These are phyloP conservation scores for Neospermospora avenae DNA, from an alignment of 2,329 filamentous ascomycete genomes.

Conservation along the genomic window DNA sequence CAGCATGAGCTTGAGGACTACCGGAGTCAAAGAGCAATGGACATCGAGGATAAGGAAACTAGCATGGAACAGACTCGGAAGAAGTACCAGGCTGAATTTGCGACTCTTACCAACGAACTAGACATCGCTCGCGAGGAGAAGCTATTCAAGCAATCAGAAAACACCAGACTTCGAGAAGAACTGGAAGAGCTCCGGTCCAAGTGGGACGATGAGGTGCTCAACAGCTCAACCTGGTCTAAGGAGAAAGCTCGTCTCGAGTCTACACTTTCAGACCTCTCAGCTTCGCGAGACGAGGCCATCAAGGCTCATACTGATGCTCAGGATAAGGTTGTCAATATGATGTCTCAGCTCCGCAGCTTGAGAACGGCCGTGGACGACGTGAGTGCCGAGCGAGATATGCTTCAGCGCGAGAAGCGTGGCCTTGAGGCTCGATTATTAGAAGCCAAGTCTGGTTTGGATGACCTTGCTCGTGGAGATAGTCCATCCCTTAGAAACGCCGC, in stretches of 20 bases:
- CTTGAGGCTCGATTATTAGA: conserved; percentile 83
- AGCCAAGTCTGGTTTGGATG: conserved; percentile 83
- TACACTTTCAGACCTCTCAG: conserved; percentile 81
- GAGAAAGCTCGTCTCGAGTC: conserved; percentile 91
- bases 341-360: conserved; percentile 84
- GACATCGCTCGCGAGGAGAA: conserved; percentile 89
- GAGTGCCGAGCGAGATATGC: conserved; percentile 76
- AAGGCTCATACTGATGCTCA: conserved; percentile 94
- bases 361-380: conserved; percentile 83
- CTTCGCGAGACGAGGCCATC: conserved; percentile 90
- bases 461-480: conserved; percentile 79
- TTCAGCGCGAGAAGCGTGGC: conserved; percentile 85
- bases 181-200: conserved; percentile 91
- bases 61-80: conserved; percentile 95
- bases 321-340: conserved; percentile 82
- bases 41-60: conserved; percentile 94
- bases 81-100: conserved; percentile 95
- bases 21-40: conserved; percentile 88
- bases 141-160: conserved; percentile 83
- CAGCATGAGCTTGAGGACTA: conserved; percentile 98
- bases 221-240: conserved; percentile 97
- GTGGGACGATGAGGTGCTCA: conserved; percentile 97
- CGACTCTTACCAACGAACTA: conserved; percentile 83
- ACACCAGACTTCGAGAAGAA: conserved; percentile 86
- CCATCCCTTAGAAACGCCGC: conserved; percentile 88